Base-by-base conservation (phyloP, 176 grass and related monocot species). In the Chloris gayana region DNA sequence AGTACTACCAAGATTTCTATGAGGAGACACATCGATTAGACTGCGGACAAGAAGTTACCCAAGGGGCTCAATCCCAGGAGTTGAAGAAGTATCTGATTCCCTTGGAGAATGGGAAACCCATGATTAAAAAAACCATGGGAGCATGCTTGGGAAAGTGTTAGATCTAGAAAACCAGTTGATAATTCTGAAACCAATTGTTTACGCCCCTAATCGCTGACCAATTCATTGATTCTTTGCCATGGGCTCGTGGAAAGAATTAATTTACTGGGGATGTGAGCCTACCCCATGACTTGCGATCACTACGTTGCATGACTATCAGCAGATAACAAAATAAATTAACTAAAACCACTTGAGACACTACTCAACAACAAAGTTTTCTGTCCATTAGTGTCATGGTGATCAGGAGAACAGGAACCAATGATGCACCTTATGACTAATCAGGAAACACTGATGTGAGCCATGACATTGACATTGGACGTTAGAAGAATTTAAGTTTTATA, bases 61-160 rank as follows among this genome's bases (percentile, higher is more conserved):
- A 79, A 83, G 54, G 61, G 86, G 58, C 67, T 65, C 56, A 78
- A 73, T 51, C 84, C 91, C 64, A 97, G 75, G 85, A 66, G 75
- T 78, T 39, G 64, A 94, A 91, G 81, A 86, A 94, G 89, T 85
- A 91, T 92, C 89, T 89, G 91, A 98, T 91, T 72, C 76, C 60
- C 35, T 72, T 75, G 77, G 47, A 84, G 77, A 77, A 70, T 12
- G 35, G 74, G 42, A 35, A 79, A 64, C 49, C 46, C 24, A 1
- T 1, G 78, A 54, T 62, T 87, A 92, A 89, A 83, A 50, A 80
- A 93, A 60, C 18, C 77, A 54, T 69, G 50, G 73, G 33, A 67
- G 79, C 56, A 87, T 66, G 78, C 74, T 76, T 77, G 56, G 86
- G 77, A n/a, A 75, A 87, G 89, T 67, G 80, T 70, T 80, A 76